Evolutionary conservation across 108 stramenopile genomes (phyloP).

Genomic region (Aureococcus anophagefferens): DNA sequence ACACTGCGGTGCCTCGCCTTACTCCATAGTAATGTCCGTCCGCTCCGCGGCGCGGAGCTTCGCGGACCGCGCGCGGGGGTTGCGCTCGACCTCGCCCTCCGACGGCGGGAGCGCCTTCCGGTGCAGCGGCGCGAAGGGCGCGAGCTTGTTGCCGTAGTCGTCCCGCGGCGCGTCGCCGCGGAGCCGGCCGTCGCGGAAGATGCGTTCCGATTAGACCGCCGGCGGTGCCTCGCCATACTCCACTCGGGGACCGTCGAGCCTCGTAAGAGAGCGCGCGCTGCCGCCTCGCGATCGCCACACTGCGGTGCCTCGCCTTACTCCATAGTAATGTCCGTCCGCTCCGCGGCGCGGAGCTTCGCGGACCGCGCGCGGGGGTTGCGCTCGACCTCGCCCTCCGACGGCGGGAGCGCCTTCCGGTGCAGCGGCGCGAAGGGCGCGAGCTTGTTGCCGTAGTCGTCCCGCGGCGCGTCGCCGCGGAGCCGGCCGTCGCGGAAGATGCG

Average conservation of each 20-base stretch:
- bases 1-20: too few species aligned
- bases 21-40: too few species aligned
- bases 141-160: background rate
- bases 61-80: background rate
- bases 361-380: background rate
- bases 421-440: background rate
- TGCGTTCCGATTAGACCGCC: too few species aligned
- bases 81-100: background rate
- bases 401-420: background rate
- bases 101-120: background rate
- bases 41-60: background rate
- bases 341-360: background rate
- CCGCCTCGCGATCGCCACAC: too few species aligned
- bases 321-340: slow-evolving; percentile 1
- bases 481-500: slow-evolving; percentile 47
- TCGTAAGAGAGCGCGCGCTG: too few species aligned
- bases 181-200: slow-evolving; percentile 34
- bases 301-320: too few species aligned
- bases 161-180: background rate
- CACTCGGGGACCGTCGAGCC: too few species aligned
- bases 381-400: background rate
- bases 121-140: background rate
- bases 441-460: background rate
- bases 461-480: background rate
- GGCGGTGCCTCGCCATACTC: too few species aligned